Evolutionary conservation across 2,329 filamentous ascomycete species (phyloP), one percentile per base, ranked within the genome.

Genomic region (Fusarium sacchari): DNA sequence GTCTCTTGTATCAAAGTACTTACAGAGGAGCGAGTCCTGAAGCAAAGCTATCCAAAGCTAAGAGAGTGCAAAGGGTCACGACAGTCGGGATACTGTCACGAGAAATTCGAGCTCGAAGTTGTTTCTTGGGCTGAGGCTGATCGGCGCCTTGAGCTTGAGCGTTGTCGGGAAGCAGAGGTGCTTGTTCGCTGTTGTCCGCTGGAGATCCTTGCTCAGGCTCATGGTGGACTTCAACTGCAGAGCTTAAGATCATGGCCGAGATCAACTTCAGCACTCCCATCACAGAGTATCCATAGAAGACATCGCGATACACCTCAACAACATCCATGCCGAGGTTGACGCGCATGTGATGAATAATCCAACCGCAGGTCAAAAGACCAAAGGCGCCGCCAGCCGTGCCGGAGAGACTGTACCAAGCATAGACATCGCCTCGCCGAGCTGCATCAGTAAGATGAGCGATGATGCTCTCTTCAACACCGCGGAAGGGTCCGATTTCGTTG

Each of bases 31-130:
- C 91, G 79, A 95, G 87, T 5, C 93, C 93, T 3, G 90, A 92
- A 3, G 91, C 92, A 64, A 94, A 88, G 1, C 90, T 88, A 79
- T 95, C 93, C 11, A 94, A 77, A 3, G 87, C 87, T 75, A 94
- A 92, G 4, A 96, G 83, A 13, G 92, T 81, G 77, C 90, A 92
- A 0, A 96, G 84, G 56, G 90, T 88, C 58, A 88, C 79, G 11
- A 93, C 83, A 36, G 91, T 85, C 1, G 82, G 76, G 12, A 86
- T 82, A 40, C 87, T 90, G n/a, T 88, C 83, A 6, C 80, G 81
- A 10, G 89, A 90, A 26, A 94, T 89, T 5, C 87, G 82, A 2
- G 89, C 87, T 36, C 92, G 79, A n/a, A 89, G 78, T 5, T 63
- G 64, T 37, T 64, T 63, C 43, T 76, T 61, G 5, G 47, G 49